Conservation (phyloP, 768 basidiomycete genomes). For the Lactarius psammicola region DNA sequence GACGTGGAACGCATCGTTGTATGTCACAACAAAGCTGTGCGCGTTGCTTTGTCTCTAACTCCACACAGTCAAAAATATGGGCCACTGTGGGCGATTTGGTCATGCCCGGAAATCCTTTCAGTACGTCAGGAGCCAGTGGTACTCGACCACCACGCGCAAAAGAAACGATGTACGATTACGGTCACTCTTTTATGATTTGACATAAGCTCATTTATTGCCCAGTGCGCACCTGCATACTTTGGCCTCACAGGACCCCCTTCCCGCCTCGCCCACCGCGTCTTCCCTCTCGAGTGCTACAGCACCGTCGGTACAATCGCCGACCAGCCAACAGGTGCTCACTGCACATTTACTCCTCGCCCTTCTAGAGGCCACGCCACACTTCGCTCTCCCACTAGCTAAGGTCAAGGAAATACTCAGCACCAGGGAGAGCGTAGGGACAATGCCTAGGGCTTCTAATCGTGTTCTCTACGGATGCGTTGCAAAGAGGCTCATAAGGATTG, state of each 20-base stretch:
- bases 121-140: constrained; percentile 34
- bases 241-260: constrained; percentile 49
- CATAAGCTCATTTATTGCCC: constrained; percentile 12
- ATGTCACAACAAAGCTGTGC: constrained; percentile 32
- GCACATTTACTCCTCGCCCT: constrained; percentile 64
- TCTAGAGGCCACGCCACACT: constrained; percentile 50
- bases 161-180: constrained; percentile 55
- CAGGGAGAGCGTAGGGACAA: constrained; percentile 41
- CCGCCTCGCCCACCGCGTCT: constrained; percentile 56
- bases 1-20: constrained; percentile 67
- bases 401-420: constrained; percentile 56
- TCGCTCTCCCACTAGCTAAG: constrained; percentile 58
- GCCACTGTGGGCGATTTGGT: constrained; percentile 61
- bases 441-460: constrained; percentile 45
- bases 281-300: constrained; percentile 48
- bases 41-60: background rate
- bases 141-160: constrained; percentile 51
- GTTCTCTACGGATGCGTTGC: constrained; percentile 79
- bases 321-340: constrained; percentile 68
- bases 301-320: constrained; percentile 40
- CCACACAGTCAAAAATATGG: constrained; percentile 65
- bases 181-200: background rate
- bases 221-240: constrained; percentile 61
- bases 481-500: constrained; percentile 74
- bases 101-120: constrained; percentile 50